phyloP scores from a whole-genome alignment of 2,329 filamentous ascomycete species.

The Pseudogymnoascus destructans region DNA sequence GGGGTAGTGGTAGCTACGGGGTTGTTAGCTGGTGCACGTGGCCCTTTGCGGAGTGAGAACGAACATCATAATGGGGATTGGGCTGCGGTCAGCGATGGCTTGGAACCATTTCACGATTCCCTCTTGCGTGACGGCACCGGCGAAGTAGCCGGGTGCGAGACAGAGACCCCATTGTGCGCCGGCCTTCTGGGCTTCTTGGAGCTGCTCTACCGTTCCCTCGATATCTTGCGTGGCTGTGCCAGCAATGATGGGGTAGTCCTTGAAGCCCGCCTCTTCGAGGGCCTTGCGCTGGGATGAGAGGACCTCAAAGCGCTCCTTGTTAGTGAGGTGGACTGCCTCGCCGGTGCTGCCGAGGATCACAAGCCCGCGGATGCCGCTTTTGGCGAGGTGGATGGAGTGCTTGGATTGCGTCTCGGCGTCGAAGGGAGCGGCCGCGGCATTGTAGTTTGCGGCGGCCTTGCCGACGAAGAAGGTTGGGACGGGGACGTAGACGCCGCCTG shows the following conservation, averaged over 20 bases:
- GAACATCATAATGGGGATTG: slow-evolving; percentile 47
- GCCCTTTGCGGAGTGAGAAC: background rate
- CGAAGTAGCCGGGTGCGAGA: slow-evolving; percentile 54
- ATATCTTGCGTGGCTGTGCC: slow-evolving; percentile 45
- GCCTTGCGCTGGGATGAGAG: slow-evolving; percentile 40
- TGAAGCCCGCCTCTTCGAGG: slow-evolving; percentile 41
- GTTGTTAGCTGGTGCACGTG: background rate
- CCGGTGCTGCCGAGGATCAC: slow-evolving; percentile 51
- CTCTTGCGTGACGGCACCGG: slow-evolving; percentile 41
- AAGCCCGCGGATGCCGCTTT: slow-evolving; percentile 44
- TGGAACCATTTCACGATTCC: slow-evolving; percentile 48
- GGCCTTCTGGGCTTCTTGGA: slow-evolving; percentile 36
- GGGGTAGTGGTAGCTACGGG: slow-evolving; percentile 40
- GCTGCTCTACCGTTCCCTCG: slow-evolving; percentile 40
- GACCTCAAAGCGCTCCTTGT: slow-evolving; percentile 40
- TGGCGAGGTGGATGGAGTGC: slow-evolving; percentile 46
- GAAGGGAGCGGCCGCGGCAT: slow-evolving; percentile 25
- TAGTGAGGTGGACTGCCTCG: slow-evolving; percentile 48
- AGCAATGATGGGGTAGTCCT: slow-evolving; percentile 46
- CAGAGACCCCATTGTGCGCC: slow-evolving; percentile 50
- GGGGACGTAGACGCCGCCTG: slow-evolving; percentile 30
- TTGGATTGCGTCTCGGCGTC: slow-evolving; percentile 44
- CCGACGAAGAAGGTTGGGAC: slow-evolving; percentile 48
- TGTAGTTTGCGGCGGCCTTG: slow-evolving; percentile 20
- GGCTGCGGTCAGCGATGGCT: slow-evolving; percentile 45